Percentiles rank a stretch among this genome's conserved stretches.
Conservation (phyloP, 345 rosid genomes). For the Gossypium herbaceum region DNA sequence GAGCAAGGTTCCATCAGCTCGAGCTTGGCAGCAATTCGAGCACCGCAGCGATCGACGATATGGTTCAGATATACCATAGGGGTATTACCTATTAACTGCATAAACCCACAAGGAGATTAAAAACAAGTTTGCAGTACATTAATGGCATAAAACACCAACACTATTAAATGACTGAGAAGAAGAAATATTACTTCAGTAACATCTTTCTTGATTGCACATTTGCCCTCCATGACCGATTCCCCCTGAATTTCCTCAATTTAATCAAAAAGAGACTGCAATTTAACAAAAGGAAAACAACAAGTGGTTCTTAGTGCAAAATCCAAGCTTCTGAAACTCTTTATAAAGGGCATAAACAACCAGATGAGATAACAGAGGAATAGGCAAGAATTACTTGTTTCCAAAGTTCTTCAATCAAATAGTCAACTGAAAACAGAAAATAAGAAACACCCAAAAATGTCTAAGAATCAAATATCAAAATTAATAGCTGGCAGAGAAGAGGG, state of each 20-base stretch:
- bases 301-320: background rate
- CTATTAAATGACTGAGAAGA: background rate
- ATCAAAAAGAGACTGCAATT: background rate
- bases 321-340: background rate
- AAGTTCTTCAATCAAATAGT: background rate
- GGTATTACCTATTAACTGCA: constrained; percentile 62
- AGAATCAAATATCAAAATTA: background rate
- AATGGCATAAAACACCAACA: background rate
- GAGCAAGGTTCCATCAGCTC: constrained; percentile 55
- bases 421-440: background rate
- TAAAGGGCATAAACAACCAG: background rate
- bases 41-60: constrained; percentile 55
- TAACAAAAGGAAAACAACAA: background rate
- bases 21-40: constrained; percentile 64
- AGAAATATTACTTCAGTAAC: constrained; percentile 43
- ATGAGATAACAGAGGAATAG: background rate
- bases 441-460: background rate
- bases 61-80: constrained; percentile 64
- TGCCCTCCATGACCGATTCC: constrained; percentile 29
- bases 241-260: constrained; percentile 1
- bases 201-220: constrained; percentile 47
- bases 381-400: background rate
- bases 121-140: background rate
- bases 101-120: background rate
- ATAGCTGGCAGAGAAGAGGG: no score